phyloP scores from a whole-genome alignment of 2,329 filamentous ascomycete genomes.

The Penicillium sp. region DNA sequence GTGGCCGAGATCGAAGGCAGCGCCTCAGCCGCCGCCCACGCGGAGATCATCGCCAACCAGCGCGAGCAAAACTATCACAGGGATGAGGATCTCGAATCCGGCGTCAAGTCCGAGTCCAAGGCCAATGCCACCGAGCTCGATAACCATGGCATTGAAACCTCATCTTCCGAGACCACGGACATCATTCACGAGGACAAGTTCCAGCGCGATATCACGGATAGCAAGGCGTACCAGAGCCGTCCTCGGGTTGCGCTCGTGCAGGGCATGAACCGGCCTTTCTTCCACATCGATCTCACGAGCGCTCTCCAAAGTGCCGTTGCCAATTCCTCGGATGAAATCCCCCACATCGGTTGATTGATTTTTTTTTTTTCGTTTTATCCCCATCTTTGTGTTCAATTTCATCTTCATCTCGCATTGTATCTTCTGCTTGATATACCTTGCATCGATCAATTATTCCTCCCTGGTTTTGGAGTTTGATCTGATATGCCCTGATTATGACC shows the following conservation, averaged over 20 bases:
- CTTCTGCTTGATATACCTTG: constrained; percentile 5
- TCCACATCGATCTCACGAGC: constrained; percentile 89
- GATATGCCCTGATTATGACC: constrained; percentile 23
- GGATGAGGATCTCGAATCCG: constrained; percentile 34
- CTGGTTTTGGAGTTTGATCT: constrained; percentile 24
- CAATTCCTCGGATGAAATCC: constrained; percentile 59
- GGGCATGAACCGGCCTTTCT: constrained; percentile 84
- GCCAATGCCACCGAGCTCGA: constrained; percentile 35
- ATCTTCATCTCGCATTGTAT: constrained; percentile 1
- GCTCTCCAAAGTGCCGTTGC: constrained; percentile 84
- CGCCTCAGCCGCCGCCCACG: constrained; percentile 66
- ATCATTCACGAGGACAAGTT: constrained; percentile 38
- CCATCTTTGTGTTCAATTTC: no score
- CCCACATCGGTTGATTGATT: constrained; percentile 4
- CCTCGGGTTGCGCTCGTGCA: constrained; percentile 66
- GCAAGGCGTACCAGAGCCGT: constrained; percentile 46
- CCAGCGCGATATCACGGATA: constrained; percentile 48
- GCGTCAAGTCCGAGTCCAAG: constrained; percentile 29
- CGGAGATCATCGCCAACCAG: constrained; percentile 64
- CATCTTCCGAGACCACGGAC: constrained; percentile 30
- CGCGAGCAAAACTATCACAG: constrained; percentile 35
- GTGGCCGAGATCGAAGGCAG: constrained; percentile 80
- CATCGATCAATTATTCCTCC: constrained; percentile 18
- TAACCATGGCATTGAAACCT: constrained; percentile 29
- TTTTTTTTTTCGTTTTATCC: no score